Conservation (phyloP, 2,329 filamentous ascomycete species). For the Sphaerulina musiva region DNA sequence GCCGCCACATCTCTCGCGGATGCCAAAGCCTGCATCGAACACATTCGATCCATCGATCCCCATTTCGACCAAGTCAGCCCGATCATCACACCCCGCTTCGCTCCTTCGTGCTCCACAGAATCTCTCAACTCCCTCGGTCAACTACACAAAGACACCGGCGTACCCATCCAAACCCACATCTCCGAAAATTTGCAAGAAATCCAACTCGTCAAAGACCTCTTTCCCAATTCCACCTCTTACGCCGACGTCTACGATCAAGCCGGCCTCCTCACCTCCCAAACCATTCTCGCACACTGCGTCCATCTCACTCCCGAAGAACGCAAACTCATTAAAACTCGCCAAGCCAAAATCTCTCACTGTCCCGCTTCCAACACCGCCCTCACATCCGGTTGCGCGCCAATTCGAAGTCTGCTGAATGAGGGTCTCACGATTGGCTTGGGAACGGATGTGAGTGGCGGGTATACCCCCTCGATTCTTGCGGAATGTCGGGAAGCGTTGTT, state of each 20-base stretch:
- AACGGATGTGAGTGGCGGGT: slow-evolving; percentile 86
- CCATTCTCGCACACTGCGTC: slow-evolving; percentile 79
- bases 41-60: slow-evolving; percentile 64
- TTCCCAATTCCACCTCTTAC: slow-evolving; percentile 60
- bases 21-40: slow-evolving; percentile 41
- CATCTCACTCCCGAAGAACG: slow-evolving; percentile 66
- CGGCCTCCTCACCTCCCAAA: slow-evolving; percentile 63
- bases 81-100: slow-evolving; percentile 67
- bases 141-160: slow-evolving; percentile 55
- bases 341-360: slow-evolving; percentile 72
- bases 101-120: slow-evolving; percentile 47
- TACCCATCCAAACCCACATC: slow-evolving; percentile 83
- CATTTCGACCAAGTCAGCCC: slow-evolving; percentile 60
- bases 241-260: slow-evolving; percentile 70
- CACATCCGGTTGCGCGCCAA: slow-evolving; percentile 68
- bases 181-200: slow-evolving; percentile 75
- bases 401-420: slow-evolving; percentile 65
- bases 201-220: slow-evolving; percentile 61
- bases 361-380: slow-evolving; percentile 80
- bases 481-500: slow-evolving; percentile 75
- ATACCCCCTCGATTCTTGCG: slow-evolving; percentile 72
- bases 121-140: slow-evolving; percentile 59
- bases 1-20: slow-evolving; percentile 52
- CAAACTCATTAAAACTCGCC: slow-evolving; percentile 53
- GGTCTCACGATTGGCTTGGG: slow-evolving; percentile 78